Evolutionary conservation across 306 rosid genomes (phyloP), one percentile per base, ranked within the genome.

Genomic region (Malus orientalis): DNA sequence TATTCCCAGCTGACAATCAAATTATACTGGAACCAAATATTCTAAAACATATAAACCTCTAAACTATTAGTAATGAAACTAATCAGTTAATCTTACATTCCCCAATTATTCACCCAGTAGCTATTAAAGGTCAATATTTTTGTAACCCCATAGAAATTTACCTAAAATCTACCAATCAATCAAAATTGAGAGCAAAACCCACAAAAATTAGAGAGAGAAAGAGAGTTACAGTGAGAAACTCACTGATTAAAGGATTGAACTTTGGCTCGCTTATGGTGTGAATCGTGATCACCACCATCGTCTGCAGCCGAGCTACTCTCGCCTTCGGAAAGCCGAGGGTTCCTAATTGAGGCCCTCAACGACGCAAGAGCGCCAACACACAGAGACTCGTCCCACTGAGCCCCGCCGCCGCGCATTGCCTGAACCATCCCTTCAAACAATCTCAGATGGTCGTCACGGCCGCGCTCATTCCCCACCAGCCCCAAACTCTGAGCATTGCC

Each of bases 201-300:
- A 19, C 42, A 51, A n/a, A 60, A 2, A 25, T 5, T 5, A 12
- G n/a, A 63, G 40, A 23, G 11, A 23, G 44, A 69, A 27, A 33
- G 44, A 69, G 29, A 33, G 15, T 22, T 9, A 30, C 11, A 63
- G 67, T 44, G 6, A 47, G 63, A 45, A 47, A 88, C 98, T 92
- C 93, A 94, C 98, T 77, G 78, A 74, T 68, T 73, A 82, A 81
- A 80, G 11, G 79, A 81, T 85, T 88, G 86, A 78, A 92, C 88
- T 86, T 88, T 96, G 51, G 97, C 91, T 38, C 99, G 96, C 75
- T 96, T 96, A 67, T 87, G 87, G 79, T 90, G 86, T 30, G 74
- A 84, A 78, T 94, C 94, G 13, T 83, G 92, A 75, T 75, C 89
- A 18, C 84, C 75, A 54, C 84, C 89, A 11, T 81, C 87, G 11